Percentiles rank a stretch among this genome's conserved stretches.
Conservation (phyloP, 495 filamentous ascomycete species). For the Penicillium canariense region DNA sequence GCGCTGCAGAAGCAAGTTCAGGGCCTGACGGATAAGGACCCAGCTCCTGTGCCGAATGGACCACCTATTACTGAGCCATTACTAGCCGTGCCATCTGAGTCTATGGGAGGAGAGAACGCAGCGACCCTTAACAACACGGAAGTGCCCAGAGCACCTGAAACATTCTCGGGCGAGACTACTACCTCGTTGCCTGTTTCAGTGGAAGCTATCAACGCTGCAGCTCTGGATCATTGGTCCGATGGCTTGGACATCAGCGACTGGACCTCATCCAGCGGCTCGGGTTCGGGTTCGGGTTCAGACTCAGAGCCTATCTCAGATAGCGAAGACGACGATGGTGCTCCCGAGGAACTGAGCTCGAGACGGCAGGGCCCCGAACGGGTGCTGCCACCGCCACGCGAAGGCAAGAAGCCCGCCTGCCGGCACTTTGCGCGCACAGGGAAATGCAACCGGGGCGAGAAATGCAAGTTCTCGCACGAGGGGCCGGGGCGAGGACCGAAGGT, state of each 20-base stretch:
- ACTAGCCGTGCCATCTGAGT: neutral
- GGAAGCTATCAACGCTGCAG: neutral
- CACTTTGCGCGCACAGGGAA: slow-evolving; percentile 47
- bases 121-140: neutral
- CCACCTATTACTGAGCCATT: neutral
- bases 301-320: slow-evolving; percentile 21
- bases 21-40: slow-evolving; percentile 9
- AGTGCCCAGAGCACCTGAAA: neutral
- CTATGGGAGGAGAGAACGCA: neutral
- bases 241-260: slow-evolving; percentile 33
- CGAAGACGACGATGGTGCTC: slow-evolving; percentile 39
- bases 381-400: slow-evolving; percentile 40
- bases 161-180: neutral
- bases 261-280: slow-evolving; percentile 39
- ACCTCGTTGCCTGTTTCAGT: neutral
- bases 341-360: slow-evolving; percentile 42
- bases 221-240: slow-evolving; percentile 8
- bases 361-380: slow-evolving; percentile 43
- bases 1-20: slow-evolving; percentile 29
- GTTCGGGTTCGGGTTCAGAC: slow-evolving; percentile 29
- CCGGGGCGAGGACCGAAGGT: slow-evolving; percentile 33
- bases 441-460: slow-evolving; percentile 45
- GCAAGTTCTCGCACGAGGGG: slow-evolving; percentile 46
- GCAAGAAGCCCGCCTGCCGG: slow-evolving; percentile 40
- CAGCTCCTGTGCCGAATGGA: slow-evolving; percentile 2